Evolutionary conservation across 208 protist species (phyloP).

Genomic region (Borovskyia barvae): DNA sequence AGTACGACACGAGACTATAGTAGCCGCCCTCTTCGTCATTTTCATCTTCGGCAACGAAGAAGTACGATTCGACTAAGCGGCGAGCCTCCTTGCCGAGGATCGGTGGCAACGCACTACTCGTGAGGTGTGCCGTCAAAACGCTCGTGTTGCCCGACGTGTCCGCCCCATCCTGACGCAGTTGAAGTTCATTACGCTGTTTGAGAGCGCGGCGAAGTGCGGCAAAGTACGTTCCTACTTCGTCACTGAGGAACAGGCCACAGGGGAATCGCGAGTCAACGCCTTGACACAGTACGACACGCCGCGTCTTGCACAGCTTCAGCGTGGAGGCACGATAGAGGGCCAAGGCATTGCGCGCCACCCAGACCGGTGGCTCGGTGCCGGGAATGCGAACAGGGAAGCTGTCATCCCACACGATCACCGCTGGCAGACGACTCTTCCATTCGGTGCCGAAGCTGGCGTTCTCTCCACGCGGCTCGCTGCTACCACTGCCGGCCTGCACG

Average conservation of each 20-base stretch:
- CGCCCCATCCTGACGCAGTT: not conserved
- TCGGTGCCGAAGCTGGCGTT: not conserved
- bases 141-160: not conserved
- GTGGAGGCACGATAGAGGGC: constrained; percentile 42
- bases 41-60: constrained; percentile 43
- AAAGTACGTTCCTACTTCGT: constrained; percentile 36
- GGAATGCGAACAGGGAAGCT: constrained; percentile 58
- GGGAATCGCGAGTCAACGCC: constrained; percentile 36
- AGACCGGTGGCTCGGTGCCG: constrained; percentile 30
- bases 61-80: constrained; percentile 52
- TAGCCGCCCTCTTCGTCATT: constrained; percentile 39
- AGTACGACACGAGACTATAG: constrained; percentile 34
- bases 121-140: not conserved
- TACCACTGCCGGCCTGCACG: not conserved
- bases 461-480: not conserved
- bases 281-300: constrained; percentile 45
- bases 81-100: constrained; percentile 33
- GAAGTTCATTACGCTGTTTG: constrained; percentile 13
- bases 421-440: constrained; percentile 10
- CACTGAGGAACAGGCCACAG: constrained; percentile 21
- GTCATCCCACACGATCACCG: constrained; percentile 75
- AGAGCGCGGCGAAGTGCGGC: constrained; percentile 9
- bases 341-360: constrained; percentile 49
- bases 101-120: constrained; percentile 25
- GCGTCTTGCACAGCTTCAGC: constrained; percentile 38